These are phyloP conservation scores for Endocalyx cinctus DNA, from an alignment of 2,329 filamentous ascomycete genomes.

Conservation along the genomic window DNA sequence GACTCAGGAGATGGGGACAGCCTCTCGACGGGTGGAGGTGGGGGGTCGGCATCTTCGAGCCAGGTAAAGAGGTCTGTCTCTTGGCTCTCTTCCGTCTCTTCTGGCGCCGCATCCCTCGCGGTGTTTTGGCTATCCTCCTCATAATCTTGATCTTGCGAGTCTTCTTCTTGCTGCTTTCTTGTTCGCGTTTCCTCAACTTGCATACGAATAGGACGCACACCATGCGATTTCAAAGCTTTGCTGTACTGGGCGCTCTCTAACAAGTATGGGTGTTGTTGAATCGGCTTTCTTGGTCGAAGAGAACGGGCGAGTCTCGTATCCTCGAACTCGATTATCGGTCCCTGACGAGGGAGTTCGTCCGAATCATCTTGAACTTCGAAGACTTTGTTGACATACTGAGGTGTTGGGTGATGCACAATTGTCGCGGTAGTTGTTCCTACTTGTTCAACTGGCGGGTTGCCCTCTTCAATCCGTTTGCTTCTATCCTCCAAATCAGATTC, in stretches of 20 bases:
- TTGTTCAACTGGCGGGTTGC: conserved; percentile 1
- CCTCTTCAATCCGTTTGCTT: background rate
- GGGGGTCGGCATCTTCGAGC: too few relatives aligned
- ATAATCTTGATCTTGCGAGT: conserved; percentile 47
- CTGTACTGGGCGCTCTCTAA: conserved; percentile 53
- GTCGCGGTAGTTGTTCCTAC: conserved; percentile 2
- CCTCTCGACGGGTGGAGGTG: conserved; percentile 11
- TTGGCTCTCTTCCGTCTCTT: conserved; percentile 33
- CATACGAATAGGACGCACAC: conserved; percentile 48
- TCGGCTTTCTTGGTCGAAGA: conserved; percentile 55
- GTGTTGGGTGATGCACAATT: conserved; percentile 4
- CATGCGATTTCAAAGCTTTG: conserved; percentile 48
- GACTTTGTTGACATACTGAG: conserved; percentile 4
- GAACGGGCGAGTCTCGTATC: conserved; percentile 33
- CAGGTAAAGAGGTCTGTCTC: too few relatives aligned
- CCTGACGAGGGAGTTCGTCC: too few relatives aligned
- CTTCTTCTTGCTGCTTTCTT: conserved; percentile 31
- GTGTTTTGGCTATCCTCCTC: conserved; percentile 46
- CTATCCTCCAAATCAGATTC: conserved; percentile 2
- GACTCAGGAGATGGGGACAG: conserved; percentile 12
- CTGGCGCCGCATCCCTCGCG: conserved; percentile 17
- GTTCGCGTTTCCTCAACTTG: conserved; percentile 26
- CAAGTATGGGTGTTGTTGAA: conserved; percentile 56
- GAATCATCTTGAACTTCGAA: conserved; percentile 9
- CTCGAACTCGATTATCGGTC: conserved; percentile 2